Evolutionary conservation across 2,329 filamentous ascomycete genomes (phyloP).

Genomic region (Talaromyces sp.): DNA sequence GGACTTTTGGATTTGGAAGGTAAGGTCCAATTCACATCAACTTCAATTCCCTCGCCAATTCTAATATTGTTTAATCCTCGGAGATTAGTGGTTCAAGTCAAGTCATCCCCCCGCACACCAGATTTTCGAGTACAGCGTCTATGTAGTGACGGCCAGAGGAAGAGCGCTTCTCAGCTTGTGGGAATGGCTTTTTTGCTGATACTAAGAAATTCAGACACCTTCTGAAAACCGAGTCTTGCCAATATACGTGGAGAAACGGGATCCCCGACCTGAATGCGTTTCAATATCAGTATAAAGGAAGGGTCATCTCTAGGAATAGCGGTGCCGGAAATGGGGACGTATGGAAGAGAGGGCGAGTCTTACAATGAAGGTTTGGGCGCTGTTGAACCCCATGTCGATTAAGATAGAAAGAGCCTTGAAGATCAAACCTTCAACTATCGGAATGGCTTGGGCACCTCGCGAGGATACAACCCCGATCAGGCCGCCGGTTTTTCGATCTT

Average conservation of each 20-base stretch:
- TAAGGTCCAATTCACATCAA: too few relatives aligned
- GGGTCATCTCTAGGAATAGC: background rate
- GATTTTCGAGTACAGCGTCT: too few relatives aligned
- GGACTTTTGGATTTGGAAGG: too few relatives aligned
- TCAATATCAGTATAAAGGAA: background rate
- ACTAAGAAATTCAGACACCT: slow-evolving; percentile 13
- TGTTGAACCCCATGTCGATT: slow-evolving; percentile 12
- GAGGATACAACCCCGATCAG: slow-evolving; percentile 4
- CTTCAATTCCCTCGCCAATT: too few relatives aligned
- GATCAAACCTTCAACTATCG: slow-evolving; percentile 9
- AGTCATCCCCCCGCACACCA: too few relatives aligned
- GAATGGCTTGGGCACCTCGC: background rate
- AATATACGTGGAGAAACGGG: slow-evolving; percentile 9
- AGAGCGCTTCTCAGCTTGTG: background rate
- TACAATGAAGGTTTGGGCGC: slow-evolving; percentile 13
- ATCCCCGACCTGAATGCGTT: slow-evolving; percentile 7
- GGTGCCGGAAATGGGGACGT: background rate
- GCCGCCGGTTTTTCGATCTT: slow-evolving; percentile 9
- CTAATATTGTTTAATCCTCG: too few relatives aligned
- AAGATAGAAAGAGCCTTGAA: slow-evolving; percentile 5
- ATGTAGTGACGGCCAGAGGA: background rate
- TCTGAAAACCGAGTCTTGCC: slow-evolving; percentile 11
- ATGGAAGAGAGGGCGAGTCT: background rate
- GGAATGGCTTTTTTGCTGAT: slow-evolving; percentile 1
- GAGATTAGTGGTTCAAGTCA: too few relatives aligned